phyloP scores from a whole-genome alignment of 2,329 filamentous ascomycete genomes.

The Beauveria brongniartii region DNA sequence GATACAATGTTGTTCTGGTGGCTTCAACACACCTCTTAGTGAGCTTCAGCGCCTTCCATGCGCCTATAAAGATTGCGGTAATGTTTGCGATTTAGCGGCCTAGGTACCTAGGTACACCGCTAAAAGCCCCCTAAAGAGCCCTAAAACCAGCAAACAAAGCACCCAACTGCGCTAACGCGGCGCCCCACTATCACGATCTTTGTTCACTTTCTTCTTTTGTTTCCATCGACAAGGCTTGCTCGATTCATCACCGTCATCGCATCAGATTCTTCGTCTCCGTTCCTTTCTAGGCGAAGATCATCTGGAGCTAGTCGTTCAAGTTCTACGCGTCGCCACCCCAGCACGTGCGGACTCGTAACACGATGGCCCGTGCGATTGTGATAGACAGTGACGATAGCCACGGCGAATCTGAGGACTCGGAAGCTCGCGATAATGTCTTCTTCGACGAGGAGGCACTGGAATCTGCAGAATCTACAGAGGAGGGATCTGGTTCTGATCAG shows the following conservation, averaged over 20 bases:
- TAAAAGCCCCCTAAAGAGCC: neutral
- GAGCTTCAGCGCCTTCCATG: neutral
- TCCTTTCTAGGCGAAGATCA: neutral
- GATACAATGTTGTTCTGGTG: neutral
- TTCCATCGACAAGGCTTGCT: neutral
- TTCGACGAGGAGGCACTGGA: constrained; percentile 9
- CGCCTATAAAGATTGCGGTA: neutral
- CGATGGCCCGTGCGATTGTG: neutral
- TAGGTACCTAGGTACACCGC: neutral
- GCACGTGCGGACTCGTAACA: constrained; percentile 1
- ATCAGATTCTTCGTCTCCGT: neutral
- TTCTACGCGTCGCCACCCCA: neutral
- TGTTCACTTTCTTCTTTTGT: neutral
- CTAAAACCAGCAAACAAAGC: neutral
- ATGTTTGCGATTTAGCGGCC: neutral
- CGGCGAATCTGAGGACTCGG: neutral
- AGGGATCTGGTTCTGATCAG: neutral
- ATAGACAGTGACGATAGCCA: constrained; percentile 2
- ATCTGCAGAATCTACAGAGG: neutral
- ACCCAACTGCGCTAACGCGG: neutral
- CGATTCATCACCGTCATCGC: neutral
- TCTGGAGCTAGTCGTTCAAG: neutral
- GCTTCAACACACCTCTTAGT: neutral
- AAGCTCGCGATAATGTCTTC: neutral
- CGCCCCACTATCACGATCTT: constrained; percentile 1